Evolutionary conservation across 768 basidiomycete genomes (phyloP).

Genomic region (Fomitopsis pulvina): DNA sequence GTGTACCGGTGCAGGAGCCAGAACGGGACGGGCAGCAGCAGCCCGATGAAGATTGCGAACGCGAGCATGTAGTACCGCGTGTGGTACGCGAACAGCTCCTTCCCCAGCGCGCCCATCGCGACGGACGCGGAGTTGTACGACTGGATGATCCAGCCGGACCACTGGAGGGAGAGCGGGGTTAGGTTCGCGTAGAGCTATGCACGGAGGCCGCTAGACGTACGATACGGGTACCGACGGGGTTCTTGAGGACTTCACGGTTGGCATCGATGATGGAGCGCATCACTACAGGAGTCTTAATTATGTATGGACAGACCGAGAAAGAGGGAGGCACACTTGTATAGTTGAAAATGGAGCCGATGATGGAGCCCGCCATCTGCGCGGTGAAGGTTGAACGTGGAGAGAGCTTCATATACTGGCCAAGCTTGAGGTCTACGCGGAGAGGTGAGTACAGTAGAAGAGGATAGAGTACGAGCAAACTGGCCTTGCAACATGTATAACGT

Average conservation of each 20-base stretch:
- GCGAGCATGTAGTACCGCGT: constrained; percentile 43
- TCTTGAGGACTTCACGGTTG: constrained; percentile 38
- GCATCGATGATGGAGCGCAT: constrained; percentile 41
- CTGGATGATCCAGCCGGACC: constrained; percentile 50
- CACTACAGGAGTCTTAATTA: constrained; percentile 26
- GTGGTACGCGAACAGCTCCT: constrained; percentile 44
- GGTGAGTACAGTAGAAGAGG: not conserved
- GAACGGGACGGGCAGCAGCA: constrained; percentile 43
- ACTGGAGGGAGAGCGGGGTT: constrained; percentile 20
- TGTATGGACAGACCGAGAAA: not conserved
- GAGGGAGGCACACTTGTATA: constrained; percentile 33
- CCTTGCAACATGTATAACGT: constrained; percentile 47
- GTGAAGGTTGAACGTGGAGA: constrained; percentile 43
- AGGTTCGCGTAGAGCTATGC: not conserved
- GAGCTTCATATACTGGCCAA: constrained; percentile 50
- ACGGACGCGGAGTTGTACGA: constrained; percentile 47
- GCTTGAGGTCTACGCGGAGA: constrained; percentile 33
- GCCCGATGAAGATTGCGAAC: constrained; percentile 44
- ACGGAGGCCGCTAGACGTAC: constrained; percentile 20
- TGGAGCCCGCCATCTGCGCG: constrained; percentile 43
- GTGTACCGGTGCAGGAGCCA: constrained; percentile 37
- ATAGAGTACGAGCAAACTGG: constrained; percentile 5
- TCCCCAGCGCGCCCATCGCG: constrained; percentile 48
- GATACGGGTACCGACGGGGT: constrained; percentile 43
- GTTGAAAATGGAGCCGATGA: constrained; percentile 46